These are phyloP conservation scores for Heliamphora ciliata DNA, from an alignment of 179 eudicot species.

Conservation along the genomic window DNA sequence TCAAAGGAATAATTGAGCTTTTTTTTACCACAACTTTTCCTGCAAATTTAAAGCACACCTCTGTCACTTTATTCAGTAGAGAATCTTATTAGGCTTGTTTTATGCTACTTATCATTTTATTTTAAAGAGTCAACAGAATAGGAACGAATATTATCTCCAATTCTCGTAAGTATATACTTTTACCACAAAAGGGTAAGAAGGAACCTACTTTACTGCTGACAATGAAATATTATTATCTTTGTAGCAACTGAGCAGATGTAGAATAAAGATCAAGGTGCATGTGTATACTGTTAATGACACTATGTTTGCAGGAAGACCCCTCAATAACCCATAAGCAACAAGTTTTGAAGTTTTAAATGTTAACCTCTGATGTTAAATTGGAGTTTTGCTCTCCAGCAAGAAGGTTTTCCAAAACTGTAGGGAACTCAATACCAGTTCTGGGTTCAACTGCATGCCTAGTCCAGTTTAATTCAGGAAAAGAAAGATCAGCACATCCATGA, in stretches of 20 bases:
- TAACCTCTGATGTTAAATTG: conserved; percentile 56
- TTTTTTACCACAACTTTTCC: too few relatives aligned
- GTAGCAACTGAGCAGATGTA: conserved; percentile 3
- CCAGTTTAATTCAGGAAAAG: conserved; percentile 37
- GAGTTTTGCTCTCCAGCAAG: conserved; percentile 44
- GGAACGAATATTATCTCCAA: background rate
- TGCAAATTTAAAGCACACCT: too few relatives aligned
- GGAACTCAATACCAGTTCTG: conserved; percentile 82
- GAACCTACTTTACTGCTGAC: background rate
- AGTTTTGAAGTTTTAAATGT: background rate
- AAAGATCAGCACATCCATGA: conserved; percentile 37
- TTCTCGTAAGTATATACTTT: too few relatives aligned
- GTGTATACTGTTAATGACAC: background rate
- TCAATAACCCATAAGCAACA: background rate
- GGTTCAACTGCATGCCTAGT: conserved; percentile 61
- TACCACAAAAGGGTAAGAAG: background rate
- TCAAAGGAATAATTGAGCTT: too few relatives aligned
- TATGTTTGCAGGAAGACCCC: background rate
- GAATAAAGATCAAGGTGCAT: conserved; percentile 1
- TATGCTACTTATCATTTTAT: too few relatives aligned
- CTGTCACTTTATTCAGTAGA: too few relatives aligned
- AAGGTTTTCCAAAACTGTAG: conserved; percentile 43
- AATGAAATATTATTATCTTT: background rate
- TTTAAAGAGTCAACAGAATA: background rate
- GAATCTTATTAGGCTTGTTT: too few relatives aligned